phyloP scores from a whole-genome alignment of 805 yeast species.

The Nakazawaea holstii region DNA sequence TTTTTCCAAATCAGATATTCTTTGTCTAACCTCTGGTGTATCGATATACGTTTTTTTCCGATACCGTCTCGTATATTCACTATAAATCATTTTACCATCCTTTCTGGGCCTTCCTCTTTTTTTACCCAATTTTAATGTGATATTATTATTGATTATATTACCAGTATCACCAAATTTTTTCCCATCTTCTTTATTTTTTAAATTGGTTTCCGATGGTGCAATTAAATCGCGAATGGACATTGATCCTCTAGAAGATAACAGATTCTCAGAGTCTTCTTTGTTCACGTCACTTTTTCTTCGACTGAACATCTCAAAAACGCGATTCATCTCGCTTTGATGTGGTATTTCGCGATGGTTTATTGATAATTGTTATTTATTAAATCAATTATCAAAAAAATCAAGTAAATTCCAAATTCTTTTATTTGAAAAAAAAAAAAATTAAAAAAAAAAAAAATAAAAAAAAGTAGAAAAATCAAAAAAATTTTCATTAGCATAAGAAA shows the following conservation, averaged over 20 bases:
- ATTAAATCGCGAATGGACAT: too few relatives aligned
- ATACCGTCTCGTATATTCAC: not conserved
- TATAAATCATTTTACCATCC: not conserved
- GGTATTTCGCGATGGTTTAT: too few relatives aligned
- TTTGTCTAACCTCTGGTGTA: conserved; percentile 19
- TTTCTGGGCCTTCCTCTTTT: conserved; percentile 5
- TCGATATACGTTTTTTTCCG: conserved; percentile 9
- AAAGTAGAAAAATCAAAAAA: not conserved
- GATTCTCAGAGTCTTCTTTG: too few relatives aligned
- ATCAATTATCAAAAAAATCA: not conserved
- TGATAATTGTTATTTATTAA: too few relatives aligned
- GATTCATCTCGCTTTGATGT: too few relatives aligned
- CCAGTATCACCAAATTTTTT: not conserved
- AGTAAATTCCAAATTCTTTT: not conserved
- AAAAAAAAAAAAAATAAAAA: not conserved
- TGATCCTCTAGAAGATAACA: too few relatives aligned
- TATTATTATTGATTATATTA: too few relatives aligned
- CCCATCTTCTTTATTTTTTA: too few relatives aligned
- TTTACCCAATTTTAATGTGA: not conserved
- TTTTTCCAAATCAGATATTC: not conserved
- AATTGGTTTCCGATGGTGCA: too few relatives aligned
- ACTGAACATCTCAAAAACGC: too few relatives aligned
- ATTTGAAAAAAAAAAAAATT: not conserved
- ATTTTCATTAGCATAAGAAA: not conserved
- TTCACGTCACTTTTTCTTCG: too few relatives aligned